phyloP scores from a whole-genome alignment of 140 eudicot genomes.

The Bidens hawaiensis region DNA sequence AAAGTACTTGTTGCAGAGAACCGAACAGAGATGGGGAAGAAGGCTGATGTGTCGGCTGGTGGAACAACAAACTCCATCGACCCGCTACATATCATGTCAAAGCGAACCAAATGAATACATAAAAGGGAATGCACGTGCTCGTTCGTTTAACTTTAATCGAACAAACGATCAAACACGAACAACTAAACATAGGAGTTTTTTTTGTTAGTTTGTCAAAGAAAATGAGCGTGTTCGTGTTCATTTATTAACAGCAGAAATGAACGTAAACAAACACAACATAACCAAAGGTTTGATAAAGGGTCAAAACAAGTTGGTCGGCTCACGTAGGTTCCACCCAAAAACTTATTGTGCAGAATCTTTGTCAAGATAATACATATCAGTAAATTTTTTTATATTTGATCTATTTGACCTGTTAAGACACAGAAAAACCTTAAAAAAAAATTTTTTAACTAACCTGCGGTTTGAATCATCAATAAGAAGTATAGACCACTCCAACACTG shows the following conservation, averaged over 20 bases:
- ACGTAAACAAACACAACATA: too few species aligned
- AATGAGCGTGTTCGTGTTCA: too few species aligned
- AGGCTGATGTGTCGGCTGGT: constrained; percentile 69
- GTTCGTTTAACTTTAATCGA: too few species aligned
- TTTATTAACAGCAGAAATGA: too few species aligned
- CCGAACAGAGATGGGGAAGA: constrained; percentile 90
- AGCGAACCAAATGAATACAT: too few species aligned
- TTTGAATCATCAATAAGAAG: constrained; percentile 83
- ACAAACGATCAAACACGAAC: too few species aligned
- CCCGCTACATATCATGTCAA: constrained; percentile 57
- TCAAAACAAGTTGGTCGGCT: background rate
- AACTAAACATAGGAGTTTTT: too few species aligned
- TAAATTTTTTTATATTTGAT: background rate
- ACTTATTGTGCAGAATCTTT: background rate
- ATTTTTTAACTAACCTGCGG: constrained; percentile 55
- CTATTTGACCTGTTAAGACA: background rate
- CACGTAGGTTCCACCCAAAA: background rate
- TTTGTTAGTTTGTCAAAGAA: too few species aligned
- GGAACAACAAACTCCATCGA: constrained; percentile 95
- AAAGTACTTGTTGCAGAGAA: constrained; percentile 79
- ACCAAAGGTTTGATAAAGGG: background rate
- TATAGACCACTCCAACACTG: constrained; percentile 89
- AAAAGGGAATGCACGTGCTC: too few species aligned
- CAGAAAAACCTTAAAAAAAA: background rate
- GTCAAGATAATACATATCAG: background rate